phyloP scores from a whole-genome alignment of 768 basidiomycete genomes.

The Lactarius akahatsu region DNA sequence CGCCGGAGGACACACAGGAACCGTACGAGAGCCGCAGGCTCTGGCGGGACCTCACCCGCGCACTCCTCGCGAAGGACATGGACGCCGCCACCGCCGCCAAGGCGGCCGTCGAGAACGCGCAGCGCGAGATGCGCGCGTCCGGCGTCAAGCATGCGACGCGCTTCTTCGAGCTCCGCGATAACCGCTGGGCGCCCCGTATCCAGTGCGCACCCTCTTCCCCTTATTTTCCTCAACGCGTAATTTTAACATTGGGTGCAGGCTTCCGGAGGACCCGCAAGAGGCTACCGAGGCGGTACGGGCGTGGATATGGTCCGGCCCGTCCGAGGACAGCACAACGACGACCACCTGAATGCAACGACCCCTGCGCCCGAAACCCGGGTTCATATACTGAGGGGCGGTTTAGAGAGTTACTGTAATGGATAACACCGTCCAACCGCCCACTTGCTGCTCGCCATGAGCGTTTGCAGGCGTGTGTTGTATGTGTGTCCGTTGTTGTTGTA shows the following conservation, averaged over 20 bases:
- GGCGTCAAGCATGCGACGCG: conserved; percentile 68
- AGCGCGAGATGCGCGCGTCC: conserved; percentile 73
- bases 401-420: neutral
- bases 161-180: conserved; percentile 77
- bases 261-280: conserved; percentile 66
- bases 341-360: too few species aligned
- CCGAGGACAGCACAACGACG: neutral
- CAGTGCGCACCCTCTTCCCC: conserved; percentile 46
- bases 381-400: neutral
- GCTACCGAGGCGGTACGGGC: conserved; percentile 65
- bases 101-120: conserved; percentile 85
- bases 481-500: conserved; percentile 6
- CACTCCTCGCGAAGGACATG: conserved; percentile 89
- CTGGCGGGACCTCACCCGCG: conserved; percentile 81
- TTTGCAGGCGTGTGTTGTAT: neutral
- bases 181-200: conserved; percentile 82
- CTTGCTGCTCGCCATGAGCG: neutral
- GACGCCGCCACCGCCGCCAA: conserved; percentile 91
- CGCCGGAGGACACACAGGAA: conserved; percentile 84
- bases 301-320: conserved; percentile 65
- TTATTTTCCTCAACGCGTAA: too few species aligned
- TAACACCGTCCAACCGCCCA: neutral
- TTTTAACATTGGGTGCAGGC: conserved; percentile 40
- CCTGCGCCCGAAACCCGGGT: neutral
- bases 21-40: conserved; percentile 76